Base-by-base conservation (phyloP, 768 basidiomycete species). In the Naganishia vishniacii region DNA sequence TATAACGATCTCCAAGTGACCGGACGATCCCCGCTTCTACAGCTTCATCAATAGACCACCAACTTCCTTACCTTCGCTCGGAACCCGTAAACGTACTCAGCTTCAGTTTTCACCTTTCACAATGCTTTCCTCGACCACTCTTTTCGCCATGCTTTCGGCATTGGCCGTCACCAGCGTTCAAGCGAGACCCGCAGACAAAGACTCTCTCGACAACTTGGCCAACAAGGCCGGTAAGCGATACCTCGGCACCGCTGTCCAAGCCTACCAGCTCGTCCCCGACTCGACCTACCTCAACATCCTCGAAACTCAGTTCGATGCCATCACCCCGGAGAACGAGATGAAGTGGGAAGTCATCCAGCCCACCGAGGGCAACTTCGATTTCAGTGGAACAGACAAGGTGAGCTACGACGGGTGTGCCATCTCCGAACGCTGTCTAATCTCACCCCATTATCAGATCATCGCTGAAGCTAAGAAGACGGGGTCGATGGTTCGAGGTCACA, bases 281-380 rank as follows among this genome's bases (percentile, higher is more conserved):
- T 58, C 67, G 16, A 25, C 28, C 25, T 73, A 67, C 61, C 26
- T 31, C 20, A 37, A 67, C 0, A 67, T 73, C 41, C 61, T 71
- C 40, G 69, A 73, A 18, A 34, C 46, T 1, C 61, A 73, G 44
- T 73, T 73, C 59, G 51, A 66, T 41, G 67, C 68, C 51, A 68
- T 65, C 62, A 73, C 72, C 13, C 70, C 70, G 25, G 72, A 73
- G 47, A 73, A 73, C 45, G 72, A 73, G 68, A 68, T 71, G 67
- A 73, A 73, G 44, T 73, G 72, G 72, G 70, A 71, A 60, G 70
- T 73, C 16, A 67, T 73, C 25, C 45, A 73, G 60, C 70, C 72
- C 18, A 32, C 61, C 23, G 34, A 65, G 47, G 68, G 68, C 1
- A 68, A 69, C 9, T 73, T 70, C 65, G 71, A 73, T 62, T 73